These are phyloP conservation scores for Kentomonas sorsogonicus DNA, from an alignment of 208 protist species.

Conservation along the genomic window DNA sequence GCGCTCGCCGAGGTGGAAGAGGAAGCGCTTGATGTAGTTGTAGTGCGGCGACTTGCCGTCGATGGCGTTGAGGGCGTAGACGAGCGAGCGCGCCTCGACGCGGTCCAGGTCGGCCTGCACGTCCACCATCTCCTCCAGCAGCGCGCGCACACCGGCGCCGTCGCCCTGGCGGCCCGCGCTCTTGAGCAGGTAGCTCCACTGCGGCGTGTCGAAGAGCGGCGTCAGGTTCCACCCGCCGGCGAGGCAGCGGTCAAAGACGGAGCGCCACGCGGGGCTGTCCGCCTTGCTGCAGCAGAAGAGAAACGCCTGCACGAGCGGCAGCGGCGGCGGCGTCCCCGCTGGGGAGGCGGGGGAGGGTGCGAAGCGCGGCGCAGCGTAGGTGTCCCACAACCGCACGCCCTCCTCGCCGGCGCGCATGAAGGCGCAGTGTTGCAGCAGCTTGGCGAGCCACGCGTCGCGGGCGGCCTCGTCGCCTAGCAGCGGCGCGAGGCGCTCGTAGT, in stretches of 20 bases:
- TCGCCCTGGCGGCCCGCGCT: constrained; percentile 74
- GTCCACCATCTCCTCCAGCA: constrained; percentile 85
- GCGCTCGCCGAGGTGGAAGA: constrained; percentile 83
- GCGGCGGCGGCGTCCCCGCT: constrained; percentile 32
- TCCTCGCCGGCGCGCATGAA: constrained; percentile 59
- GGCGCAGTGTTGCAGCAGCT: constrained; percentile 83
- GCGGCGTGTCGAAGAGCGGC: constrained; percentile 69
- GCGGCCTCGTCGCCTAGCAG: constrained; percentile 64
- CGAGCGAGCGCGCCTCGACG: constrained; percentile 66
- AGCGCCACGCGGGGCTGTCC: constrained; percentile 55
- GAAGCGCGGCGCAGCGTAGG: constrained; percentile 58
- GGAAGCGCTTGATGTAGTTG: constrained; percentile 82
- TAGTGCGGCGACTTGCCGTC: constrained; percentile 66
- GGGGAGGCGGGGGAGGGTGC: constrained; percentile 16
- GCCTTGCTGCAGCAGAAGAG: constrained; percentile 77
- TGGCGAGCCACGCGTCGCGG: constrained; percentile 76
- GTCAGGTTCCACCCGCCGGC: constrained; percentile 84
- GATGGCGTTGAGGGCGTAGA: constrained; percentile 79
- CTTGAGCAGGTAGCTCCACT: constrained; percentile 84
- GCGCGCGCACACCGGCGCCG: constrained; percentile 54
- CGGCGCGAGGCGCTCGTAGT: constrained; percentile 58
- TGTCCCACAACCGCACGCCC: constrained; percentile 71
- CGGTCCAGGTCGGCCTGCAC: constrained; percentile 83
- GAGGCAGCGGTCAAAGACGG: constrained; percentile 71
- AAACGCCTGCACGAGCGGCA: constrained; percentile 71